Conservation (phyloP, 805 yeast genomes). For the Tetrapisispora phaffii region DNA sequence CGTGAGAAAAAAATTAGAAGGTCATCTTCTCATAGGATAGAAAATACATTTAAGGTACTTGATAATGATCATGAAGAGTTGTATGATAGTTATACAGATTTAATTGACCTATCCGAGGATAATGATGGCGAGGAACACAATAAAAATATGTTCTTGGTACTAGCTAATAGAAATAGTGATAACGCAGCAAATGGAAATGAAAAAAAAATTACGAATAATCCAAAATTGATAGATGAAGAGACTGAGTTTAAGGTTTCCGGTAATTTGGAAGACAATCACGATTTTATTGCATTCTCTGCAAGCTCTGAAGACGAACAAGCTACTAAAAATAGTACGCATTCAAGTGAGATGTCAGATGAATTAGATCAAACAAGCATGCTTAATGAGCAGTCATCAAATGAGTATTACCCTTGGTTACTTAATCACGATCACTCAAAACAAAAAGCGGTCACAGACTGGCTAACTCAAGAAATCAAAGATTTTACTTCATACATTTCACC, state of each 20-base stretch:
- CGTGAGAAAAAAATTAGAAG: conserved; percentile 20
- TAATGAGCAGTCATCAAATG: conserved; percentile 12
- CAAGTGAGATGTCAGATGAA: not conserved
- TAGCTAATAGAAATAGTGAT: not conserved
- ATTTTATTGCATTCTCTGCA: conserved; percentile 35
- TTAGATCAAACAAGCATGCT: not conserved
- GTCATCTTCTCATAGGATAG: conserved; percentile 25
- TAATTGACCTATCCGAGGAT: not conserved
- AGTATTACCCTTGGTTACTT: conserved; percentile 60
- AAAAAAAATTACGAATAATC: not conserved
- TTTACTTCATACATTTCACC: conserved; percentile 84
- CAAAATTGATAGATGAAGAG: not conserved
- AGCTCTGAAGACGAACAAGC: conserved; percentile 22
- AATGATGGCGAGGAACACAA: not conserved
- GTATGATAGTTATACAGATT: conserved; percentile 23
- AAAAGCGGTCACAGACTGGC: conserved; percentile 75
- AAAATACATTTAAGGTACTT: conserved; percentile 24
- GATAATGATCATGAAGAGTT: conserved; percentile 16
- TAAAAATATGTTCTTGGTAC: conserved; percentile 1
- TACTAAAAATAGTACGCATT: conserved; percentile 4
- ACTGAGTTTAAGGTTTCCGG: not conserved
- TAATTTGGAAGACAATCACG: conserved; percentile 24
- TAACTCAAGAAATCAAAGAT: conserved; percentile 75
- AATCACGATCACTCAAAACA: conserved; percentile 70
- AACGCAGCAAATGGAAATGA: not conserved